Evolutionary conservation across 345 rosid genomes (phyloP).

Genomic region (Citrus sinensis): DVS_A1.0 CM039163.1:43147501-43148000

Average conservation of each 20-base stretch:
- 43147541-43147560: constrained; percentile 58
- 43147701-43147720: constrained; percentile 53
- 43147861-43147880: constrained; percentile 17
- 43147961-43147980: background rate
- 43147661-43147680: constrained; percentile 65
- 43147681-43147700: constrained; percentile 55
- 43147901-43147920: constrained; percentile 6
- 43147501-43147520: constrained; percentile 38
- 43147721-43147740: constrained; percentile 81
- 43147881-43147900: constrained; percentile 34
- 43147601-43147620: constrained; percentile 76
- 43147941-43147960: constrained; percentile 4
- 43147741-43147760: constrained; percentile 83
- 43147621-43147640: constrained; percentile 79
- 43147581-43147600: constrained; percentile 83
- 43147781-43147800: constrained; percentile 27
- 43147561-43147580: constrained; percentile 45
- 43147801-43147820: constrained; percentile 22
- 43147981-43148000: constrained; percentile 20
- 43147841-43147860: constrained; percentile 11
- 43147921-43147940: constrained; percentile 14
- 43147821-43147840: constrained; percentile 19
- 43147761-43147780: constrained; percentile 84
- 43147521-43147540: constrained; percentile 35
- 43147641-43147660: constrained; percentile 85